Percentiles rank a stretch among this genome's conserved stretches.
phyloP scores from a whole-genome alignment of 768 basidiomycete genomes.

The Suillus subluteus region DNA sequence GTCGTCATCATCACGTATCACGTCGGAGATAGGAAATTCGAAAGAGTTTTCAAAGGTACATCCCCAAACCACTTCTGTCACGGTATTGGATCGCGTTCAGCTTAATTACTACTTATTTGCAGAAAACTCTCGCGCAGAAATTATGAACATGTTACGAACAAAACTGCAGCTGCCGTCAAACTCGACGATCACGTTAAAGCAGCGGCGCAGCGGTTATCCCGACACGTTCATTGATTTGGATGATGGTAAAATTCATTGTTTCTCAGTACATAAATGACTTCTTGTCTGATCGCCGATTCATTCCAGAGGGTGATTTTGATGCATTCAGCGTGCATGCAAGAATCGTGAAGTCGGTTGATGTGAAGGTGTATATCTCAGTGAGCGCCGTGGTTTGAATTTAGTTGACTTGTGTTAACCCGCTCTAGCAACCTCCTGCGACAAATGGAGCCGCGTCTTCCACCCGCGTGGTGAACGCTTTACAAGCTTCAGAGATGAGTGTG shows the following conservation, averaged over 20 bases:
- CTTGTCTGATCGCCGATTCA: conserved; percentile 8
- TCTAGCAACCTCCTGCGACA: conserved; percentile 14
- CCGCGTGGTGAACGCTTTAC: background rate
- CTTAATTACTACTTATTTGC: conserved; percentile 2
- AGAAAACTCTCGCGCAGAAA: conserved; percentile 70
- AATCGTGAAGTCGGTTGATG: conserved; percentile 40
- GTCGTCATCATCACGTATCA: conserved; percentile 39
- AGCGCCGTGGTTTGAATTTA: background rate
- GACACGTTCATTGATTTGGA: conserved; percentile 64
- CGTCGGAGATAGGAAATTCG: conserved; percentile 38
- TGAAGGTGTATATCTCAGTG: conserved; percentile 25
- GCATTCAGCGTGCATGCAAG: conserved; percentile 60
- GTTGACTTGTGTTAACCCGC: background rate
- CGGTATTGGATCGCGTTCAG: conserved; percentile 12
- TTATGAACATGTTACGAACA: conserved; percentile 57
- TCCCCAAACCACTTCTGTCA: background rate
- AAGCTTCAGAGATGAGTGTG: background rate
- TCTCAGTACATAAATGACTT: background rate
- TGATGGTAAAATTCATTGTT: conserved; percentile 57
- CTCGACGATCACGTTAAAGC: conserved; percentile 43
- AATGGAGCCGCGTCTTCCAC: conserved; percentile 8
- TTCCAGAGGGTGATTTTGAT: conserved; percentile 77
- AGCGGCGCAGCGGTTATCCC: conserved; percentile 46
- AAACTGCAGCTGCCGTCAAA: conserved; percentile 60
- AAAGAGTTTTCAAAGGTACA: conserved; percentile 45